Conservation (phyloP, 345 rosid genomes). For the Syzygium jambos region DNA sequence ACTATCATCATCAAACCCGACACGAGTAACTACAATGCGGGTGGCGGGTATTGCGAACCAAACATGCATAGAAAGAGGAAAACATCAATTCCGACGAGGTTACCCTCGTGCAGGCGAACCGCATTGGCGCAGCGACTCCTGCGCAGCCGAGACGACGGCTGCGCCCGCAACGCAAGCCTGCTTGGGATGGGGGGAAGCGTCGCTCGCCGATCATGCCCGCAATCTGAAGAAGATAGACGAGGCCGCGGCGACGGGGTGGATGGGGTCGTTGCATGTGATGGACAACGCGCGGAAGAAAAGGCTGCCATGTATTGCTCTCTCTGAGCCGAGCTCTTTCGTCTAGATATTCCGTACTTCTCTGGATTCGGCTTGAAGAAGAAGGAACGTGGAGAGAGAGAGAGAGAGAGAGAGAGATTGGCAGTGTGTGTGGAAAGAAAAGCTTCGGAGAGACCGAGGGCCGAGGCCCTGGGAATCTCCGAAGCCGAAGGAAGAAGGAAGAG, state of each 20-base stretch:
- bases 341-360: background rate
- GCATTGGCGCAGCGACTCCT: background rate
- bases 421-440: background rate
- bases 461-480: conserved; percentile 73
- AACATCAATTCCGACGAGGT: background rate
- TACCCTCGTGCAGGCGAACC: background rate
- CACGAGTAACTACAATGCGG: background rate
- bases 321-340: background rate
- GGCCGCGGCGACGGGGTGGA: conserved; percentile 12
- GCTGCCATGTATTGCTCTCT: conserved; percentile 35
- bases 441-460: conserved; percentile 47
- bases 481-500: conserved; percentile 16
- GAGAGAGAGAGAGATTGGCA: background rate
- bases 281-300: conserved; percentile 26
- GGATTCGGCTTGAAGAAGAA: background rate
- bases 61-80: background rate
- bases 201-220: background rate
- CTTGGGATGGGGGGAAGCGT: background rate
- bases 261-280: conserved; percentile 14
- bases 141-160: conserved; percentile 24
- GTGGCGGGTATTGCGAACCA: background rate
- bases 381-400: background rate
- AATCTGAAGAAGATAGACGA: background rate
- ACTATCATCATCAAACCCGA: background rate
- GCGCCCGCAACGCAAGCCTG: conserved; percentile 6